phyloP scores from a whole-genome alignment of 441 rosid species.

The Pelargonium cotyledonis region DNA sequence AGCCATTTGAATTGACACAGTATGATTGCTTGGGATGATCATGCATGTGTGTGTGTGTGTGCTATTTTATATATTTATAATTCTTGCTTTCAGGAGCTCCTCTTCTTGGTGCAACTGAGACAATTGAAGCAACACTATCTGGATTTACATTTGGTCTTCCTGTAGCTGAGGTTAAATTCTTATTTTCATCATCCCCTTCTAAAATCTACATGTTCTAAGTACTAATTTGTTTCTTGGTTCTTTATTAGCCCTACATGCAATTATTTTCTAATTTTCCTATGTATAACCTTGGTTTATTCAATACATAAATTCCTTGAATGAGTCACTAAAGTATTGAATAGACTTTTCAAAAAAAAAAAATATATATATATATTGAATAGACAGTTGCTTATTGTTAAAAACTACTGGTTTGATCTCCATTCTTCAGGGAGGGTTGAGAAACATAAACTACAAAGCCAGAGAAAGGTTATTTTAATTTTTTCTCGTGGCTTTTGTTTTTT shows the following conservation, averaged over 20 bases:
- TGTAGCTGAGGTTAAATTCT: conserved; percentile 74
- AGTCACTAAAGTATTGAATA: not conserved
- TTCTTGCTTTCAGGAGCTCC: conserved; percentile 66
- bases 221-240: conserved; percentile 1
- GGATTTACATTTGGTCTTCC: conserved; percentile 93
- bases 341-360: too few species aligned
- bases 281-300: conserved; percentile 1
- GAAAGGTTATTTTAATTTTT: conserved; percentile 2
- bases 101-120: conserved; percentile 86
- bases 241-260: conserved; percentile 10
- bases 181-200: conserved; percentile 11
- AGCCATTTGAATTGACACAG: conserved; percentile 10
- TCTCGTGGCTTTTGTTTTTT: not conserved
- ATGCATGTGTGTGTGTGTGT: conserved; percentile 17
- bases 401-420: not conserved
- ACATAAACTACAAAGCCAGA: not conserved
- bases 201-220: not conserved
- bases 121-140: conserved; percentile 68
- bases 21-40: conserved; percentile 16
- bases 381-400: not conserved
- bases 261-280: conserved; percentile 1
- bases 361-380: too few species aligned
- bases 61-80: conserved; percentile 14
- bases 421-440: not conserved
- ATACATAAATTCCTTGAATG: not conserved